Percentiles rank a stretch among this genome's conserved stretches.
Conservation (phyloP, 1,284 basidiomycete species). For the Papiliotrema flavescens region DNA sequence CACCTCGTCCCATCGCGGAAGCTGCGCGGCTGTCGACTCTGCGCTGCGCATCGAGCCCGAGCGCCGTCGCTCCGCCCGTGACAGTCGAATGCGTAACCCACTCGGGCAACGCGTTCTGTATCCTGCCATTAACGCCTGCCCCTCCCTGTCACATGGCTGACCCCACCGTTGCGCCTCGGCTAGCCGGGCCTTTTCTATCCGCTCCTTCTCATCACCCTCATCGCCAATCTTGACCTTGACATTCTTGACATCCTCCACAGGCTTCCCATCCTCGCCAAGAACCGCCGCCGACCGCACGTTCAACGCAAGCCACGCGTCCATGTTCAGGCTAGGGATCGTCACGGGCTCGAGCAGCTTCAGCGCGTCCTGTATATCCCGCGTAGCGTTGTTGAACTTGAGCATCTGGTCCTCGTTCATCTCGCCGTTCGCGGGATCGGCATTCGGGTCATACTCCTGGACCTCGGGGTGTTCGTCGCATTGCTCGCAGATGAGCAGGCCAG, state of each 20-base stretch:
- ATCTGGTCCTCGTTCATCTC: conserved; percentile 84
- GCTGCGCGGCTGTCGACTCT: conserved; percentile 8
- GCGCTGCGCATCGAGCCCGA: conserved; percentile 55
- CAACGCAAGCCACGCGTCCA: conserved; percentile 42
- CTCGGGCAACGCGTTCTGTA: conserved; percentile 84
- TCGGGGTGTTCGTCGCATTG: conserved; percentile 63
- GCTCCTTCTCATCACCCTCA: conserved; percentile 72
- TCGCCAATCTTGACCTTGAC: conserved; percentile 74
- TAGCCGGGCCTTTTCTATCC: conserved; percentile 62
- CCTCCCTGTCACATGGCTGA: not conserved
- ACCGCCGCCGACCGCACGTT: conserved; percentile 56
- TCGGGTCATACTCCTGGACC: conserved; percentile 78
- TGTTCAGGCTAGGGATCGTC: conserved; percentile 39
- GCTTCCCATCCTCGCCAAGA: conserved; percentile 57
- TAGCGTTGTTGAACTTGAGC: conserved; percentile 91
- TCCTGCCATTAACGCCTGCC: conserved; percentile 39
- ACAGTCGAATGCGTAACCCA: conserved; percentile 96
- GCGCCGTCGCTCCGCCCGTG: conserved; percentile 80
- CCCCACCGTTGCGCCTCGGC: conserved; percentile 65
- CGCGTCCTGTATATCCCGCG: conserved; percentile 78
- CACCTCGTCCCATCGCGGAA: not conserved
- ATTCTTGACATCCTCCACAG: conserved; percentile 56
- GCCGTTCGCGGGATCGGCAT: conserved; percentile 59
- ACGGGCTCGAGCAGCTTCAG: conserved; percentile 79
- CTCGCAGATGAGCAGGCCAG: conserved; percentile 37